Evolutionary conservation across 306 rosid genomes (phyloP), one percentile per base, ranked within the genome.

Genomic region (Vicia villosa): DNA sequence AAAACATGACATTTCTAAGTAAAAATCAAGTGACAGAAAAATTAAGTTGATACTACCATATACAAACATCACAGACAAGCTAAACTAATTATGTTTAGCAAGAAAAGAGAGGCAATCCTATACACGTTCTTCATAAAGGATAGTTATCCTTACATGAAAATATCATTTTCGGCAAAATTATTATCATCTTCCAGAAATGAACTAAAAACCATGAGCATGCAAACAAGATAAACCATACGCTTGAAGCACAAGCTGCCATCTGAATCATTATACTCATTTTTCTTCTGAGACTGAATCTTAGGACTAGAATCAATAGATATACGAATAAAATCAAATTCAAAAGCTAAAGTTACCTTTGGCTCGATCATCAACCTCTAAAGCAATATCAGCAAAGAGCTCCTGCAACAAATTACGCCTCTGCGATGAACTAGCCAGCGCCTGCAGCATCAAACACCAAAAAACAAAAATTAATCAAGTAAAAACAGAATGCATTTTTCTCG

Each of bases 391-490:
- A 82, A 95, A 91, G 68, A 95, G 85, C 73, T 88, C 97, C 76
- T 84, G 99, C 88, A 91, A 85, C 84, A 95, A 80, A 72, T 89
- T 86, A 64, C 91, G 99, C 79, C 88, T 92, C 87, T 87, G 96
- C 2, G 95, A 81, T 5, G 91, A 84, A 81, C 88, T 91, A 58
- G 90, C 85, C 32, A 83, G 69, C 32, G 95, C 99, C 99, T 95
- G 82, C 82, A 85, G 19, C 66, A 78, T 71, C 56, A 57, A 41
- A 17, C 1, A 15, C n/a, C 4, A 38, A 32, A 52, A 52, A 52
- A 16, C 45, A 30, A 32, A 26, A 47, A 26, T 66, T 1, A 66
- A 36, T 46, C 30, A 70, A 32, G 24, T 16, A 26, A 75, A 22
- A 50, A 5, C 7, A 63, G n/a, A n/a, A 16, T 5, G 20, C 56